Evolutionary conservation across 179 eudicot genomes (phyloP), one percentile per base, ranked within the genome.

Genomic region (Pouteria campechiana): DNA sequence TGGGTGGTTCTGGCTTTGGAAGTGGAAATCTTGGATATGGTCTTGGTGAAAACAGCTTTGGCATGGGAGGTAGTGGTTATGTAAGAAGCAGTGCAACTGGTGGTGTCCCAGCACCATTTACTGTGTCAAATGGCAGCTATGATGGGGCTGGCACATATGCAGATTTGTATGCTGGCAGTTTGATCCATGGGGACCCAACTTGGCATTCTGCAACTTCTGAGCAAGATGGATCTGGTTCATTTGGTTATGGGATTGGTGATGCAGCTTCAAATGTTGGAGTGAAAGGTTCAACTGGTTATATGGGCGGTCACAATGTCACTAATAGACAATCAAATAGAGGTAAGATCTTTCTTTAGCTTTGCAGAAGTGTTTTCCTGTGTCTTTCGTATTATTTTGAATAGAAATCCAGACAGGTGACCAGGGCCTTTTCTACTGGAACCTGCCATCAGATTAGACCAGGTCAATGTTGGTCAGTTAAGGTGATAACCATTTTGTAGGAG

Each of bases 301-400:
- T 66, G 41, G 92, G 70, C 52, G 49, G 69, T 57, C 78, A 79
- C 56, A 64, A 58, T 50, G 60, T 69, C 37, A 31, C 84, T 37
- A 78, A 61, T 68, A 78, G 89, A 65, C 83, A 81, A 57, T 40
- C 83, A 62, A 76, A 55, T 71, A 73, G 94, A 80, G 97, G 94
- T 83, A 69, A 60, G 7, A 27, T 13, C 33, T 15, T 49, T 37
- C 9, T 23, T 23, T 17, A 37, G 18, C 28, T 27, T 22, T 6
- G 7, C 15, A 1, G 9, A 33, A 17, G 7, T 5, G 17, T 38
- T 38, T 47, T 3, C 11, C n/a, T 29, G 28, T 31, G 19, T 25
- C 30, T 25, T 41, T 45, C 6, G 17, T n/a, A 13, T 39, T 5
- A 33, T 17, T 31, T 8, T 28, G 4, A 22, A 4, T 23, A 28